These are phyloP conservation scores for Yamadazyma takamatsuzukensis DNA, from an alignment of 805 yeast genomes.

Conservation along the genomic window DNA sequence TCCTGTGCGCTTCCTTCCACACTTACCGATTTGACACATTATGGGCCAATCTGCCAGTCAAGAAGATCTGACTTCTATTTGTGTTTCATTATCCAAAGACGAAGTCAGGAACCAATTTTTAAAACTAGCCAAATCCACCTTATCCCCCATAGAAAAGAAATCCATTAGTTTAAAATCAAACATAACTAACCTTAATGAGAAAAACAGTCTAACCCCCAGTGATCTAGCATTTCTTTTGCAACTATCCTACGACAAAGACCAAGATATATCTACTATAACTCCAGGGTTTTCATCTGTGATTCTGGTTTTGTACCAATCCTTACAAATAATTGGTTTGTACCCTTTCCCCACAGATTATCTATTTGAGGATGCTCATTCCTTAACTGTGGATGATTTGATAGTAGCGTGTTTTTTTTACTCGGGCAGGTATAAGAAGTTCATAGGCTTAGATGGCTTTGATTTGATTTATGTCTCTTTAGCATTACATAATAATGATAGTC, in stretches of 20 bases:
- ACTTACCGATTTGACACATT: too few relatives aligned
- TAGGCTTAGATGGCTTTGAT: constrained; percentile 36
- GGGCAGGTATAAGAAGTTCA: constrained; percentile 37
- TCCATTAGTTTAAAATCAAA: constrained; percentile 14
- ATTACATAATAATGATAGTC: not conserved
- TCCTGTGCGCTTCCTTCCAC: not conserved
- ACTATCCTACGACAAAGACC: constrained; percentile 10
- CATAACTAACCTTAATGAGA: constrained; percentile 13
- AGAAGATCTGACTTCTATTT: not conserved
- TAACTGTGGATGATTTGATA: constrained; percentile 33
- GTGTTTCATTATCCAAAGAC: constrained; percentile 7
- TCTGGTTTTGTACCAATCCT: constrained; percentile 34
- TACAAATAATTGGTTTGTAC: constrained; percentile 43
- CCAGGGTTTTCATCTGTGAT: constrained; percentile 7
- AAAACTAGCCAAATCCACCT: constrained; percentile 12
- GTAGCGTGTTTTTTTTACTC: constrained; percentile 33
- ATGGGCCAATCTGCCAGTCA: constrained; percentile 19
- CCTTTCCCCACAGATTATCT: constrained; percentile 44
- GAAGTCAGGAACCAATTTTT: constrained; percentile 19
- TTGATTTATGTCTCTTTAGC: constrained; percentile 47
- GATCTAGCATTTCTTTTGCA: constrained; percentile 22
- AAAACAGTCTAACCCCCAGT: constrained; percentile 12
- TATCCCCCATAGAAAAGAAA: constrained; percentile 19
- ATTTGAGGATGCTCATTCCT: constrained; percentile 29
- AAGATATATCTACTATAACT: constrained; percentile 4